Conservation (phyloP, 257 asterid genomes). For the Solanum lignicaule region DNA sequence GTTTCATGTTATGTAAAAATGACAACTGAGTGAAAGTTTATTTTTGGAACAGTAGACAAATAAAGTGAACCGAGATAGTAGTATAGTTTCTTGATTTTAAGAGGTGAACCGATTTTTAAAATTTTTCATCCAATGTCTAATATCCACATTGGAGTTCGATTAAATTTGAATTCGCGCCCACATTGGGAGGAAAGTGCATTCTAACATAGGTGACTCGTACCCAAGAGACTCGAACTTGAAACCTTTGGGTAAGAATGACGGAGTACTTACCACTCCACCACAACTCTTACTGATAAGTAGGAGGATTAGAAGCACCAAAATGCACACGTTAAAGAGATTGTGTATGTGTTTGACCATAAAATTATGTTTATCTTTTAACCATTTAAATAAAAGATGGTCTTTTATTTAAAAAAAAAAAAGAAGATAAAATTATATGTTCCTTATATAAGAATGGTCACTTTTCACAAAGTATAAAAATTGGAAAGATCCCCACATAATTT, state of each 20-base stretch:
- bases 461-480: neutral
- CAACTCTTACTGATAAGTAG: neutral
- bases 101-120: neutral
- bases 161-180: neutral
- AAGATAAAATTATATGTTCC: neutral
- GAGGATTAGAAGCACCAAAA: neutral
- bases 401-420: no score
- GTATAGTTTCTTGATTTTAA: neutral
- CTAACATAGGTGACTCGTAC: fast-evolving
- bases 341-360: neutral
- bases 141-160: no score
- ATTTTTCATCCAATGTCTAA: fast-evolving
- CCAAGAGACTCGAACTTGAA: neutral
- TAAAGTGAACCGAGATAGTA: no score
- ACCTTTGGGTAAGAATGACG: fast-evolving
- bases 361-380: no score
- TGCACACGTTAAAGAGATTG: neutral
- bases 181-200: fast-evolving
- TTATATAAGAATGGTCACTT: neutral
- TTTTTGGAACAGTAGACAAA: neutral
- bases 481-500: neutral
- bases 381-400: neutral
- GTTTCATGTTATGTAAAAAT: neutral
- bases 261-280: no score
- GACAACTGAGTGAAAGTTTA: fast-evolving